Evolutionary conservation across 345 rosid species (phyloP).

Genomic region (Hirschfeldia incana): DNA sequence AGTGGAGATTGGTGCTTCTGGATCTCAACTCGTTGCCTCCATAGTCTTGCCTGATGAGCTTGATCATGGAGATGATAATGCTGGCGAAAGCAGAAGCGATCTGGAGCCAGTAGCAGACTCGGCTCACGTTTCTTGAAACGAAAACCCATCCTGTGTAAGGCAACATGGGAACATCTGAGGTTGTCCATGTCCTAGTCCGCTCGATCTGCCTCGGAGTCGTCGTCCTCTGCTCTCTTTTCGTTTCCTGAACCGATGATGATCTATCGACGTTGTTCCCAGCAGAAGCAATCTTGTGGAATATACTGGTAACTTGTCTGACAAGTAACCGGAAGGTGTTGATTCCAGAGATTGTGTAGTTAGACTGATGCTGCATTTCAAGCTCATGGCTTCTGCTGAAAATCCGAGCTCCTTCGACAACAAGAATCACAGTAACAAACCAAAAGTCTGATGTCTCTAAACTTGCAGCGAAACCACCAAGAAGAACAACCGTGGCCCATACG

Average conservation of each 20-base stretch:
- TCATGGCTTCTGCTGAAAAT: slow-evolving; percentile 95
- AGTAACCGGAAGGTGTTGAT: slow-evolving; percentile 56
- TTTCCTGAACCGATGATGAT: neutral
- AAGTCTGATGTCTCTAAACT: slow-evolving; percentile 70
- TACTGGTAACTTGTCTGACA: slow-evolving; percentile 28
- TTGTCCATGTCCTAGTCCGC: slow-evolving; percentile 60
- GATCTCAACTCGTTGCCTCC: slow-evolving; percentile 50
- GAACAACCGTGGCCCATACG: slow-evolving; percentile 99
- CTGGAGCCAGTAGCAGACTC: slow-evolving; percentile 81
- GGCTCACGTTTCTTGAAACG: slow-evolving; percentile 68
- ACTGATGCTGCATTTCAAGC: slow-evolving; percentile 90
- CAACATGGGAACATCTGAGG: slow-evolving; percentile 79
- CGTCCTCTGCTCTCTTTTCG: neutral
- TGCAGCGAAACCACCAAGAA: slow-evolving; percentile 87
- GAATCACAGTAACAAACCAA: slow-evolving; percentile 79
- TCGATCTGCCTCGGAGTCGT: neutral
- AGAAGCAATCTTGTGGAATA: slow-evolving; percentile 10
- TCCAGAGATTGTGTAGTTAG: slow-evolving; percentile 76
- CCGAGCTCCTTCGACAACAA: slow-evolving; percentile 81
- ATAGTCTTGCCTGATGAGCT: slow-evolving; percentile 66
- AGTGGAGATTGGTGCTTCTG: slow-evolving; percentile 62
- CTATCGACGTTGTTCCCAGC: slow-evolving; percentile 1
- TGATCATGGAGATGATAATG: slow-evolving; percentile 61
- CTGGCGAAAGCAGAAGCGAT: slow-evolving; percentile 76
- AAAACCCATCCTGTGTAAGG: slow-evolving; percentile 79